These are phyloP conservation scores for Xylariaceae sp. DNA, from an alignment of 2,329 filamentous ascomycete genomes.

Conservation along the genomic window DNA sequence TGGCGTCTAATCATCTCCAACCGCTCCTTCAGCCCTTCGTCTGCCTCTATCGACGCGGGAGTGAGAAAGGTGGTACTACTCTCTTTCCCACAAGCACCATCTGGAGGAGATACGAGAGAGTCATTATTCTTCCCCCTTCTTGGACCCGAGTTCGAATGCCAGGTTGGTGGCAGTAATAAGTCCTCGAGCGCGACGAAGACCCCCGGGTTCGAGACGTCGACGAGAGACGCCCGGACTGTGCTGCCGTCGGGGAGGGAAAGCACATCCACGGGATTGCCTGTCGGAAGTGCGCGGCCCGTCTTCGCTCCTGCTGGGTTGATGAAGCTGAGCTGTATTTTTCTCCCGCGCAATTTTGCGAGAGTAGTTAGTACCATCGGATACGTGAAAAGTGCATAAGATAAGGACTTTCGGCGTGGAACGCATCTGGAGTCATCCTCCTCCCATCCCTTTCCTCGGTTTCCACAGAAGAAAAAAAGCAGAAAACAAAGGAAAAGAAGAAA, in stretches of 20 bases:
- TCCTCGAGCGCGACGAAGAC: conserved; percentile 34
- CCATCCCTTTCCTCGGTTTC: too few species aligned
- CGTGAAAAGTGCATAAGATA: background rate
- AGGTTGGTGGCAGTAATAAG: conserved; percentile 19
- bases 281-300: conserved; percentile 37
- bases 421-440: too few species aligned
- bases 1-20: conserved; percentile 35
- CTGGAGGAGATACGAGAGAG: too few species aligned
- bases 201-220: conserved; percentile 39
- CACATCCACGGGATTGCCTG: conserved; percentile 32
- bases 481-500: background rate
- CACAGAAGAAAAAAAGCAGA: background rate
- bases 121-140: too few species aligned
- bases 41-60: conserved; percentile 29
- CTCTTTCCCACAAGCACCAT: too few species aligned
- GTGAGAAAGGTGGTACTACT: conserved; percentile 7
- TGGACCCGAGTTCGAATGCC: too few species aligned
- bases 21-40: conserved; percentile 25
- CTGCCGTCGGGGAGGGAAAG: conserved; percentile 27
- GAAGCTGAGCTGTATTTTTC: conserved; percentile 33
- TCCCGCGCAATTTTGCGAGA: too few species aligned
- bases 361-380: background rate
- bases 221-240: conserved; percentile 31
- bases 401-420: too few species aligned
- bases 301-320: conserved; percentile 36